These are phyloP conservation scores for Chiua virens DNA, from an alignment of 768 basidiomycete species.

Conservation along the genomic window DNA sequence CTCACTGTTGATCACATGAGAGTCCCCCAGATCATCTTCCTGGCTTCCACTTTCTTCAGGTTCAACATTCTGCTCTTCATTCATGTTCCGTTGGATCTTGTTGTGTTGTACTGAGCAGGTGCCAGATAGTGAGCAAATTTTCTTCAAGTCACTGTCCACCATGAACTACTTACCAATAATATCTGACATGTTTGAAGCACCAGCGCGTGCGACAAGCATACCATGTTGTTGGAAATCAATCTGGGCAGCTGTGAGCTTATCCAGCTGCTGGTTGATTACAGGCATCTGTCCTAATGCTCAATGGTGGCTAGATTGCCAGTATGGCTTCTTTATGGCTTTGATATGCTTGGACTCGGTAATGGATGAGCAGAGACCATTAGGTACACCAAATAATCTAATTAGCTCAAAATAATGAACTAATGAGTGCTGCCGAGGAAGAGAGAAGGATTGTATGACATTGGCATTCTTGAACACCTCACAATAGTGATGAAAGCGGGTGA, in stretches of 20 bases:
- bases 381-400: constrained; percentile 31
- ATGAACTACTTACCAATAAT: too few relatives aligned
- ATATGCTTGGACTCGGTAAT: constrained; percentile 39
- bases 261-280: constrained; percentile 23
- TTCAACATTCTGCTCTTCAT: too few relatives aligned
- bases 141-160: too few relatives aligned
- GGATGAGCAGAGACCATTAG: constrained; percentile 37
- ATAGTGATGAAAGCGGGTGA: constrained; percentile 21
- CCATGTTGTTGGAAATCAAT: constrained; percentile 16
- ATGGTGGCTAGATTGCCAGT: constrained; percentile 20
- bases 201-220: constrained; percentile 4
- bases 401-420: constrained; percentile 26
- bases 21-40: too few relatives aligned
- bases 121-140: too few relatives aligned
- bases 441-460: constrained; percentile 20
- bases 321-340: constrained; percentile 33
- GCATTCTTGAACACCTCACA: constrained; percentile 13
- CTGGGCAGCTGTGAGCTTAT: constrained; percentile 24
- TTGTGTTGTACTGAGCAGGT: too few relatives aligned
- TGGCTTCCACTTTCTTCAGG: too few relatives aligned
- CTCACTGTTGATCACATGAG: too few relatives aligned
- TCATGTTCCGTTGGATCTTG: too few relatives aligned
- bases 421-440: constrained; percentile 33
- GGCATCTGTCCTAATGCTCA: constrained; percentile 32
- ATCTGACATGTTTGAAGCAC: too few relatives aligned